Base-by-base conservation (phyloP, 2,329 filamentous ascomycete species). In the Alternaria panax region DNA sequence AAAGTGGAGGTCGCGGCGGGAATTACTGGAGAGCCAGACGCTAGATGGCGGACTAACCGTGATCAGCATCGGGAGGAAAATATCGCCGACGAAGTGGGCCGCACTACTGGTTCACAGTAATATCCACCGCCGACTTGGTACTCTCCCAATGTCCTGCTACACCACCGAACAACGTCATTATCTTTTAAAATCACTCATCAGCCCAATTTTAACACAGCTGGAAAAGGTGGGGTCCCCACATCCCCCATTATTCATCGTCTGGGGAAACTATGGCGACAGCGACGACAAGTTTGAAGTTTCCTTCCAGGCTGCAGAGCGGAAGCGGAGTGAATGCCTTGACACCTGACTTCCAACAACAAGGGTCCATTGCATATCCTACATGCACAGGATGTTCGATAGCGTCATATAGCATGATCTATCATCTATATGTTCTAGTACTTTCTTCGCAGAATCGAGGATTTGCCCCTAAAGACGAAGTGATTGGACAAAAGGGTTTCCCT, bases 1-100 rank as follows among this genome's bases (percentile, higher is more conserved):
- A 57, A 27, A 42, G 43, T 51, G 43, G 47, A 55, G 32, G 45
- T 51, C 22, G 48, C 61, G 63, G 61, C 61, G 63, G 36, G 43
- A 64, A 66, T 64, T 64, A 14, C 61, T 51, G 24, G 7, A 24
- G 11, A 11, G 43, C 28, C n/a, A 45, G 5, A 11, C 36, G 51
- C 51, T 28, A 56, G 41, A 27, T 8, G 2, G 4, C 1, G 11
- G 24, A 20, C 46, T 55, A 53, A 41, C 32, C 53, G 14, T 12
- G 27, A 48, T 41, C 25, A 18, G 36, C 24, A 14, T 7, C n/a
- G 4, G n/a, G 46, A 14, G 51, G 58, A n/a, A 63, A 58, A 34
- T 52, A 16, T 28, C 34, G 41, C 61, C 58, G 61, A 12, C n/a
- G 7, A 34, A 41, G 56, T 55, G 56, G 56, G 36, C 16, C 51